A percentile compares a stretch with the other conserved stretches of the same genome.
Conservation (phyloP, 257 asterid genomes). For the Nicotiana knightiana region DNA sequence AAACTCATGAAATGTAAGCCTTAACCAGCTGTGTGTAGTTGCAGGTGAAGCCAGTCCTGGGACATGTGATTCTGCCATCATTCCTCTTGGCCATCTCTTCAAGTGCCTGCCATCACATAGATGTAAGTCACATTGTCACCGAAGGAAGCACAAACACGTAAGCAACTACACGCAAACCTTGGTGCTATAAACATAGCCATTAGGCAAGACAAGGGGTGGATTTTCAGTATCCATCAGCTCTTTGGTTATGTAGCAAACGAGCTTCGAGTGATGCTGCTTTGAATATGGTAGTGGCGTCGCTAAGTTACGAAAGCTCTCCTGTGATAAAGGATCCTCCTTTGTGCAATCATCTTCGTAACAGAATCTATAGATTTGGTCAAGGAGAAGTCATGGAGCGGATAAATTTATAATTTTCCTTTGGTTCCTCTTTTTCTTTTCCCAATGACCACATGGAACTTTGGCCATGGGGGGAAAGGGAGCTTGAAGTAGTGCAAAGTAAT, state of each 20-base stretch:
- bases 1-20: slow-evolving; percentile 67
- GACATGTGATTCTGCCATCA: slow-evolving; percentile 78
- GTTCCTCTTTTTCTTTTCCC: not conserved
- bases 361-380: slow-evolving; percentile 59
- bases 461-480: not conserved
- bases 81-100: slow-evolving; percentile 88
- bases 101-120: slow-evolving; percentile 51
- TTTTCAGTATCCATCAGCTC: slow-evolving; percentile 96
- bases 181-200: slow-evolving; percentile 96
- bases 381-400: slow-evolving; percentile 11
- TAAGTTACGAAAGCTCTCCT: slow-evolving; percentile 88
- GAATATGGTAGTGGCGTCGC: slow-evolving; percentile 87
- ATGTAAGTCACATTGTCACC: not conserved
- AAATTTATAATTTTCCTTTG: not conserved
- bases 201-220: slow-evolving; percentile 95
- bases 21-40: slow-evolving; percentile 65
- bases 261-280: slow-evolving; percentile 97
- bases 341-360: slow-evolving; percentile 93
- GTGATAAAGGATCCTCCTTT: slow-evolving; percentile 96
- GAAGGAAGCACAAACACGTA: not conserved
- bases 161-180: slow-evolving; percentile 45
- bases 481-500: not conserved
- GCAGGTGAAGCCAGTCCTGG: slow-evolving; percentile 65
- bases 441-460: not conserved
- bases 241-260: slow-evolving; percentile 84